Conservation (phyloP, 2,329 filamentous ascomycete genomes). For the Pestalotiopsis sp. region DNA sequence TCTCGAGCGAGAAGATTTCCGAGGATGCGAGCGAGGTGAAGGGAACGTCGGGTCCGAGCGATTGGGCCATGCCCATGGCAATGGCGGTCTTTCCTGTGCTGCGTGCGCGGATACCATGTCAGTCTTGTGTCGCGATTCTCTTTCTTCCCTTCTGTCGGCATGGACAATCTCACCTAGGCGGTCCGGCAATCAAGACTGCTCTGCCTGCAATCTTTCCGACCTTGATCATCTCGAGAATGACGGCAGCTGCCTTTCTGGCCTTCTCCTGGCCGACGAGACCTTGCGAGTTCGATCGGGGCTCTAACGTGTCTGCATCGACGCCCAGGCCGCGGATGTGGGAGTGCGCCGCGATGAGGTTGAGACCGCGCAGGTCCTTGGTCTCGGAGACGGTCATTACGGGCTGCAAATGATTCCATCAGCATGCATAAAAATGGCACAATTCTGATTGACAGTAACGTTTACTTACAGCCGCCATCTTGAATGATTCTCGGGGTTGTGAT, state of each 20-base stretch:
- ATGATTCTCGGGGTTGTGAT: not conserved
- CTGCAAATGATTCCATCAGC: constrained; percentile 34
- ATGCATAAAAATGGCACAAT: no score
- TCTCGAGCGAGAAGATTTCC: constrained; percentile 97
- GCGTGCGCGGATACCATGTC: not conserved
- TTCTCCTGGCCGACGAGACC: constrained; percentile 96
- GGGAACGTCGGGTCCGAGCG: constrained; percentile 88
- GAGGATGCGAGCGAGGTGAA: constrained; percentile 96
- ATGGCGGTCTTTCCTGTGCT: constrained; percentile 98
- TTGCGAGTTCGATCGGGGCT: constrained; percentile 83
- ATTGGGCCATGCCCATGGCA: constrained; percentile 98
- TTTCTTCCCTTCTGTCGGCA: no score
- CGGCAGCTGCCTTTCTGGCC: constrained; percentile 92
- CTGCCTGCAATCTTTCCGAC: constrained; percentile 97
- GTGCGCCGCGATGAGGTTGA: constrained; percentile 97
- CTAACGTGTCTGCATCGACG: constrained; percentile 87
- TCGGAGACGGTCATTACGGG: constrained; percentile 82
- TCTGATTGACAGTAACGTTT: constrained; percentile 18
- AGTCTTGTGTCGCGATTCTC: not conserved
- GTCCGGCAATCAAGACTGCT: constrained; percentile 91
- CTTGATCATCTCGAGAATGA: constrained; percentile 98
- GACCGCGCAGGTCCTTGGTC: constrained; percentile 90
- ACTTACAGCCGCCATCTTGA: constrained; percentile 56
- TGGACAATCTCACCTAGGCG: constrained; percentile 66
- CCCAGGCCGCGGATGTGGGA: constrained; percentile 96